Conservation (phyloP, 2,329 filamentous ascomycete genomes). For the Dactylellina drechsleri region DNA sequence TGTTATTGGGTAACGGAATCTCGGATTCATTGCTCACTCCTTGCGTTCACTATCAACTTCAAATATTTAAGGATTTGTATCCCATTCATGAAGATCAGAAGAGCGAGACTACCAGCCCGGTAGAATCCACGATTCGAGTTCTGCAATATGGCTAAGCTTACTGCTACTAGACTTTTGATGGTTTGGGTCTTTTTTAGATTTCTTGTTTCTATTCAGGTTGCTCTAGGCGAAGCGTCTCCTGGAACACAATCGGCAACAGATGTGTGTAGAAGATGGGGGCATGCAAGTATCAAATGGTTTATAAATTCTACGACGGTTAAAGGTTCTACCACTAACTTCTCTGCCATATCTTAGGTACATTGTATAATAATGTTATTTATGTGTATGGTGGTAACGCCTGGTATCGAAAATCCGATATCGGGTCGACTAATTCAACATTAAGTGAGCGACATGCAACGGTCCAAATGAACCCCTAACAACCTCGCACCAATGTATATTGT, state of each 20-base stretch:
- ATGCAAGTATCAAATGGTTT: conserved; percentile 25
- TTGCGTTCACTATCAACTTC: too few species aligned
- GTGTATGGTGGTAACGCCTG: conserved; percentile 34
- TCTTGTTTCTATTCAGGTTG: neutral
- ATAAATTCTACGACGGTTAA: neutral
- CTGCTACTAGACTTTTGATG: neutral
- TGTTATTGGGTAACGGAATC: too few species aligned
- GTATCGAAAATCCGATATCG: conserved; percentile 8
- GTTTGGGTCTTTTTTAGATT: neutral
- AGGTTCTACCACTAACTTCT: neutral
- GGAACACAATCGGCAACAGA: conserved; percentile 8
- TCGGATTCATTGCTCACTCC: too few species aligned
- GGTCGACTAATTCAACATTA: neutral
- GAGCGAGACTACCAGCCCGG: too few species aligned
- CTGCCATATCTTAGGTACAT: conserved; percentile 1
- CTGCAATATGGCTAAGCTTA: neutral
- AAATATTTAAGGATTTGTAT: too few species aligned
- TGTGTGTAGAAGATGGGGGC: conserved; percentile 25
- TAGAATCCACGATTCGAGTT: neutral
- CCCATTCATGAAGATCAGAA: too few species aligned
- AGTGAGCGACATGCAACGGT: conserved; percentile 8
- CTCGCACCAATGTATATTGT: neutral
- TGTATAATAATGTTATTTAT: conserved; percentile 11
- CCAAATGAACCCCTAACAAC: neutral
- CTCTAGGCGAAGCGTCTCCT: neutral